Evolutionary conservation across 495 filamentous ascomycete species (phyloP), one percentile per base, ranked within the genome.

Genomic region (Xylaria castorea): DNA sequence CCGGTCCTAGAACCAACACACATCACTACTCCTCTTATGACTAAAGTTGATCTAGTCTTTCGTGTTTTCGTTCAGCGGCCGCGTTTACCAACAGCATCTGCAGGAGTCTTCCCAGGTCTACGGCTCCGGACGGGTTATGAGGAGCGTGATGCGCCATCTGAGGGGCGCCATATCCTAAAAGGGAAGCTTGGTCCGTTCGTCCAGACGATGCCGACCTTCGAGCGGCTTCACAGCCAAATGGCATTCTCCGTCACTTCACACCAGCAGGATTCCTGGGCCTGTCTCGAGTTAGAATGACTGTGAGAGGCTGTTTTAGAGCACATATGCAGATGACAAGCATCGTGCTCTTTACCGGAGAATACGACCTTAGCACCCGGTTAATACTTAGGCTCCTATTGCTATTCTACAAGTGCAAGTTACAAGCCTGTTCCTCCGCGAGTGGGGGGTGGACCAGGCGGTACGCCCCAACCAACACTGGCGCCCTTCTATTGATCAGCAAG

Each of bases 161-260:
- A 61, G 57, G 53, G 66, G 38, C n/a, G 27, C 57, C 36, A 57
- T 62, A 30, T 16, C 68, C 46, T 5, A 62, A 70, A 70, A 48
- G 25, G 68, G 68, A 61, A 62, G 44, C 40, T 22, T 70, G 40
- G 42, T 50, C 68, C 68, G 68, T 16, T 70, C 44, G n/a, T 20
- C 38, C 38, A 42, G 42, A 50, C 40, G 30, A 58, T 5, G 38
- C 40, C 36, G 38, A 48, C 67, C n/a, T 57, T 30, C 11, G 32
- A 61, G 30, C 58, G 8, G 65, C 32, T n/a, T 44, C 25, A 36
- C 62, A 32, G 9, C 42, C 1, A 14, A 46, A 22, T 67, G 48
- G 30, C 30, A 51, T 64, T 64, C 30, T 61, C 58, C 58, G 58
- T 61, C 8, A 6, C 1, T 36, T 20, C 55, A 34, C 55, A 60